Evolutionary conservation across 2,329 filamentous ascomycete genomes (phyloP), one percentile per base, ranked within the genome.

Genomic region (Tothia fuscella): DNA sequence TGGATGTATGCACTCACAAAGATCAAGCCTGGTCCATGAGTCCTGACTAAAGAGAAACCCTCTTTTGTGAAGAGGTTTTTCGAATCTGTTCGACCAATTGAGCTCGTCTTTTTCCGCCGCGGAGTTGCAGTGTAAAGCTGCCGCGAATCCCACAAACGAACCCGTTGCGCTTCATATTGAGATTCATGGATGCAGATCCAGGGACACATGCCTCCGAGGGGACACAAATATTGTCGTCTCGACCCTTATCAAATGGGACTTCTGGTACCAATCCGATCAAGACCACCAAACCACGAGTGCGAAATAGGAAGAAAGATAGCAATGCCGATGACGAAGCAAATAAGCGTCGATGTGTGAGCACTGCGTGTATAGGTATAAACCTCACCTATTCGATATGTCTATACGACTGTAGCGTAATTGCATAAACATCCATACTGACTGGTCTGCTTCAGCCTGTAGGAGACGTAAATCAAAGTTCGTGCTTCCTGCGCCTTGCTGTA

Each of bases 321-420:
- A 34, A 41, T 10, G 26, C 29, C 16, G 39, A 32, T 20, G 61
- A 66, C 42, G 63, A 66, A 36, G 54, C 56, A 35, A 52, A 54
- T 20, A 67, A 68, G 55, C 51, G 65, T 38, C 50, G 64, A 42
- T 68, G 56, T 34, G 57, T 60, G 41, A 57, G 53, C 42, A 59
- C 57, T 5, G 43, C 43, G 14, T 46, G 43, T 39, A 46, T 46
- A 31, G 43, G 43, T 45, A 36, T 13, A 39, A 14, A 13, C 19
- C n/a, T 24, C 16, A 19, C 35, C n/a, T 26, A 37, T 22, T 12
- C 30, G 14, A 37, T 20, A 38, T 29, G 35, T 14, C 13, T 21
- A 10, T 20, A 20, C 16, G 14, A 4, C 13, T n/a, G 19, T 17
- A 38, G 16, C 19, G 13, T 17, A 16, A 10, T 16, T 29, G 26